Percentiles rank a stretch among this genome's conserved stretches.
phyloP scores from a whole-genome alignment of 2,329 filamentous ascomycete genomes.

The Ophiostoma perfectum region DNA sequence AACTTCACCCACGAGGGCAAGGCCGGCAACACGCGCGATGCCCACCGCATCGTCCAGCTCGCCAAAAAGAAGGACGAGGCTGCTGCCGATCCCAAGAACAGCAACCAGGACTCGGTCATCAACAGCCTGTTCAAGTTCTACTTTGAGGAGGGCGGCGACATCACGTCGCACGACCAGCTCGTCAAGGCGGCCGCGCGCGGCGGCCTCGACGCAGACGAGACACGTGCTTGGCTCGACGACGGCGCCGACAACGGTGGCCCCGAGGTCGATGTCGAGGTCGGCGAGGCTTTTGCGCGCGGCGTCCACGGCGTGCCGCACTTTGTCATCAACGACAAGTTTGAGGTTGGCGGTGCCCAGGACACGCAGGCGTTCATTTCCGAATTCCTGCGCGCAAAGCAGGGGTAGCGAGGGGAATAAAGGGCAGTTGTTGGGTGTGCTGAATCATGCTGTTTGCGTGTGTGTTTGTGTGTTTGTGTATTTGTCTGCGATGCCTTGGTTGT shows the following conservation, averaged over 20 bases:
- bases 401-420: background rate
- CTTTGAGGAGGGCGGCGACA: constrained; percentile 60
- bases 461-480: too few relatives aligned
- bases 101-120: constrained; percentile 43
- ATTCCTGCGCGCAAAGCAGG: constrained; percentile 50
- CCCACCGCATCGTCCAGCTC: constrained; percentile 70
- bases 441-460: too few relatives aligned
- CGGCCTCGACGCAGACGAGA: constrained; percentile 49
- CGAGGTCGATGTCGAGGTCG: constrained; percentile 53
- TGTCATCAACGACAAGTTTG: constrained; percentile 61
- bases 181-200: constrained; percentile 47
- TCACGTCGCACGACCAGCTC: constrained; percentile 53
- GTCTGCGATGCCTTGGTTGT: too few relatives aligned
- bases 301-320: constrained; percentile 70
- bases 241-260: constrained; percentile 50
- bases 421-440: too few relatives aligned
- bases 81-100: background rate
- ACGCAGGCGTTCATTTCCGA: constrained; percentile 59
- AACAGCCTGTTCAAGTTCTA: constrained; percentile 60
- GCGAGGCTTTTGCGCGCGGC: constrained; percentile 45
- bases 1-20: constrained; percentile 65
- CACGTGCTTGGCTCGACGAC: constrained; percentile 48
- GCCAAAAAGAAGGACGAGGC: constrained; percentile 43
- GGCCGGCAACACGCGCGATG: constrained; percentile 72
- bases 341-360: constrained; percentile 68